Percentiles rank a stretch among this genome's conserved stretches.
These are phyloP conservation scores for Heliophila coronopifolia DNA, from an alignment of 441 rosid species.

Conservation along the genomic window DNA sequence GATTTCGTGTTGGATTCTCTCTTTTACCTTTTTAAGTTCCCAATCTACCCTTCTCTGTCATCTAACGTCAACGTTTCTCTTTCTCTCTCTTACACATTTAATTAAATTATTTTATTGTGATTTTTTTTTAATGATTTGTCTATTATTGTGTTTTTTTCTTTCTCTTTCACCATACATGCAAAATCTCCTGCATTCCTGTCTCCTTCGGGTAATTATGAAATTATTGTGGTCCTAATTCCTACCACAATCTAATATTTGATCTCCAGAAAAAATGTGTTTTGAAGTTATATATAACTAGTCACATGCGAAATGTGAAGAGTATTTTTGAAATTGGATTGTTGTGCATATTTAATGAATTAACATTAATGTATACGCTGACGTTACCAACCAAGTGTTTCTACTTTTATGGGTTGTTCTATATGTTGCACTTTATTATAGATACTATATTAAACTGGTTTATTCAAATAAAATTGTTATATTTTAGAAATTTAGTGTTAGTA, in stretches of 20 bases:
- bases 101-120: slow-evolving; percentile 2
- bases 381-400: slow-evolving; percentile 32
- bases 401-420: slow-evolving; percentile 35
- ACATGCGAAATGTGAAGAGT: slow-evolving; percentile 8
- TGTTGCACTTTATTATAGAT: slow-evolving; percentile 26
- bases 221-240: slow-evolving; percentile 25
- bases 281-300: slow-evolving; percentile 18
- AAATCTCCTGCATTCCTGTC: slow-evolving; percentile 34
- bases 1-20: slow-evolving; percentile 37
- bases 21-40: slow-evolving; percentile 15
- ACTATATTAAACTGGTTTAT: slow-evolving; percentile 18
- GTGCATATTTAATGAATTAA: slow-evolving; percentile 6
- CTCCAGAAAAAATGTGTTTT: background rate
- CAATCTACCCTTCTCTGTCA: slow-evolving; percentile 18
- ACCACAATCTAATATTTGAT: slow-evolving; percentile 11
- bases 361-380: slow-evolving; percentile 29
- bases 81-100: background rate
- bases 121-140: slow-evolving; percentile 33
- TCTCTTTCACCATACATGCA: slow-evolving; percentile 34
- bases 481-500: no score
- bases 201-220: slow-evolving; percentile 29
- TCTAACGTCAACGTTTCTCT: slow-evolving; percentile 30
- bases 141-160: slow-evolving; percentile 34
- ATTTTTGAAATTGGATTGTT: slow-evolving; percentile 4
- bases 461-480: no score